phyloP scores from a whole-genome alignment of 2,329 filamentous ascomycete genomes.

The Aschersonia sp. region DNA sequence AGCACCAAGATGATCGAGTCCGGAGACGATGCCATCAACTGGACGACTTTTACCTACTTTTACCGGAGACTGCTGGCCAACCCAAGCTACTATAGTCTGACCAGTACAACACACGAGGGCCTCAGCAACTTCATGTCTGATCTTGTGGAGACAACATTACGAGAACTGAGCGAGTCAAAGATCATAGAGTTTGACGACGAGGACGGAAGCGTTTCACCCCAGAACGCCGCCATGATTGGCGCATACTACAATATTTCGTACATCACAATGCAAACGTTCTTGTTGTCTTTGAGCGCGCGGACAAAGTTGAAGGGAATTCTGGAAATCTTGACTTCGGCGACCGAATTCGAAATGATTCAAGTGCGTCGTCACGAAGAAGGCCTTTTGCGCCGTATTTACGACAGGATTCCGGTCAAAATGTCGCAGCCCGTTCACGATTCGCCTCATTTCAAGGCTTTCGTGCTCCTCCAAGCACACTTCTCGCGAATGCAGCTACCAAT shows the following conservation, averaged over 20 bases:
- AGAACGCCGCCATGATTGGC: slow-evolving; percentile 95
- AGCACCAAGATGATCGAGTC: slow-evolving; percentile 92
- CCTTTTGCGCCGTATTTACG: slow-evolving; percentile 82
- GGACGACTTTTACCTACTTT: slow-evolving; percentile 97
- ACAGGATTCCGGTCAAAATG: slow-evolving; percentile 92
- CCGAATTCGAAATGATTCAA: slow-evolving; percentile 91
- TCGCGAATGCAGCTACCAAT: slow-evolving; percentile 93
- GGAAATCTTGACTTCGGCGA: slow-evolving; percentile 92
- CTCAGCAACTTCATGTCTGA: slow-evolving; percentile 92
- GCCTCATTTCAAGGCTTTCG: slow-evolving; percentile 96
- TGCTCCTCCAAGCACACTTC: slow-evolving; percentile 95
- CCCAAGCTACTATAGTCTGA: slow-evolving; percentile 88
- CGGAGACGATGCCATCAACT: slow-evolving; percentile 93
- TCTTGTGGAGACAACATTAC: slow-evolving; percentile 81
- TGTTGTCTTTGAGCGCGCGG: slow-evolving; percentile 73
- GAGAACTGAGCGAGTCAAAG: slow-evolving; percentile 82
- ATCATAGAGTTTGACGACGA: slow-evolving; percentile 94
- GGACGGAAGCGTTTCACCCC: slow-evolving; percentile 74
- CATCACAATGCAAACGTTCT: slow-evolving; percentile 97
- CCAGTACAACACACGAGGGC: slow-evolving; percentile 78
- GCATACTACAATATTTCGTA: slow-evolving; percentile 99
- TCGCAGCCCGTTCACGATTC: slow-evolving; percentile 72
- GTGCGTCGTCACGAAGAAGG: slow-evolving; percentile 85
- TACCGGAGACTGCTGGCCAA: slow-evolving; percentile 91
- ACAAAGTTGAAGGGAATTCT: slow-evolving; percentile 96